Base-by-base conservation (phyloP, 495 filamentous ascomycete species). In the Penicillium taxi region DNA sequence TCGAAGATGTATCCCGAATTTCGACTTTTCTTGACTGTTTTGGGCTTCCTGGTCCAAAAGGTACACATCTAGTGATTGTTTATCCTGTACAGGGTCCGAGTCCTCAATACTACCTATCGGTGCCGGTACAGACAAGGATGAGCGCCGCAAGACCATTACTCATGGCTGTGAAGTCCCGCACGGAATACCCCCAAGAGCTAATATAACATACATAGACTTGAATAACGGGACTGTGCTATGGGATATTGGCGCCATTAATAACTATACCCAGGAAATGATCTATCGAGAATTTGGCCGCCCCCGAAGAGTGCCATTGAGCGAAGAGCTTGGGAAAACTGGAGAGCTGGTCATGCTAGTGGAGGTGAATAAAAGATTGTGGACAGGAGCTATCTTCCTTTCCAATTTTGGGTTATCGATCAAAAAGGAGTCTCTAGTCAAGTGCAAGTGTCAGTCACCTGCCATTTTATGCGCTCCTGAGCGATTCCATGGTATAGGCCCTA, bases 341-440 rank as follows among this genome's bases (percentile, higher is more conserved):
- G 52, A 56, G 37, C 41, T 56, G 16, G 52, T 56, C 29, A 6
- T 29, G 17, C 42, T 49, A 9, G 25, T 41, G 1, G 8, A 41
- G 5, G 11, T 48, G 24, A 48, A 50, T 7, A 13, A 31, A n/a
- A 32, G 37, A 21, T 21, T 55, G 26, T 42, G 52, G 32, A 50
- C 62, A 9, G 51, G 65, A 6, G 59, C 70, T 23, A 72, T 76
- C 37, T 77, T 74, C 50, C 48, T 79, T 42, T 64, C 63, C 9
- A 53, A 70, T 20, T 68, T 80, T 39, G 77, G 76, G n/a, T 52
- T 79, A 27, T 37, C 55, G 9, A 52, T 47, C 29, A 48, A 51
- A 38, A 15, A 43, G 15, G 37, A 15, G 42, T 50, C 14, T 9
- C 14, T 21, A 40, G 21, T 37, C 28, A 9, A 13, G 12, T 2